Conservation (phyloP, 352 stramenopile species). For the Pythium biforme region DNA sequence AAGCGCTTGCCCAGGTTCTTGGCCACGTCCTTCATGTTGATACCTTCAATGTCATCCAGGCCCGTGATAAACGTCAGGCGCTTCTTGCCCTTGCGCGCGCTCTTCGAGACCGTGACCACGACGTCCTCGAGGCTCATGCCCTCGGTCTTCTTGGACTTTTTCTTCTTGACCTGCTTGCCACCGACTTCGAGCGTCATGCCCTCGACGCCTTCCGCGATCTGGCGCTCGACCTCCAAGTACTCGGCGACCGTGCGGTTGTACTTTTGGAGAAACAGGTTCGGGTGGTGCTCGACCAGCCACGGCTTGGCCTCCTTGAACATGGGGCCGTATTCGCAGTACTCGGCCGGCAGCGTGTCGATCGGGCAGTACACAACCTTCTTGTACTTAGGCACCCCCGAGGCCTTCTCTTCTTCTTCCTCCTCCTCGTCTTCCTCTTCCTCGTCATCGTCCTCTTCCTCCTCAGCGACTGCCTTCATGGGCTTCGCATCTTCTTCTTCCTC, state of each 20-base stretch:
- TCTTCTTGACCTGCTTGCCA: slow-evolving; percentile 82
- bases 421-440: slow-evolving; percentile 49
- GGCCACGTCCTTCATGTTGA: slow-evolving; percentile 82
- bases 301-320: slow-evolving; percentile 86
- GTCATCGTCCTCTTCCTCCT: slow-evolving; percentile 26
- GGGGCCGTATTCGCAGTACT: slow-evolving; percentile 86
- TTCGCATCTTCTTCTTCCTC: slow-evolving; percentile 42
- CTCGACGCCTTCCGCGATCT: slow-evolving; percentile 78
- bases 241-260: slow-evolving; percentile 83
- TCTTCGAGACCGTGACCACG: slow-evolving; percentile 66
- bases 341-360: slow-evolving; percentile 78
- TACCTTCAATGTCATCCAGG: slow-evolving; percentile 74
- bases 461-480: slow-evolving; percentile 9
- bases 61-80: slow-evolving; percentile 80
- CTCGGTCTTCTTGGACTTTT: slow-evolving; percentile 78
- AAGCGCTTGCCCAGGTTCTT: slow-evolving; percentile 84
- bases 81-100: slow-evolving; percentile 75
- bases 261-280: slow-evolving; percentile 72
- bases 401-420: slow-evolving; percentile 38
- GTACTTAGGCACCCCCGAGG: slow-evolving; percentile 46
- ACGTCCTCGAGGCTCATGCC: slow-evolving; percentile 71
- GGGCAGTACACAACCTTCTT: slow-evolving; percentile 75
- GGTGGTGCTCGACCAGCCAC: slow-evolving; percentile 74
- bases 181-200: slow-evolving; percentile 71
- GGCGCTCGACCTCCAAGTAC: slow-evolving; percentile 70